Base-by-base conservation (phyloP, 768 basidiomycete species). In the Boletus sp. region DNA sequence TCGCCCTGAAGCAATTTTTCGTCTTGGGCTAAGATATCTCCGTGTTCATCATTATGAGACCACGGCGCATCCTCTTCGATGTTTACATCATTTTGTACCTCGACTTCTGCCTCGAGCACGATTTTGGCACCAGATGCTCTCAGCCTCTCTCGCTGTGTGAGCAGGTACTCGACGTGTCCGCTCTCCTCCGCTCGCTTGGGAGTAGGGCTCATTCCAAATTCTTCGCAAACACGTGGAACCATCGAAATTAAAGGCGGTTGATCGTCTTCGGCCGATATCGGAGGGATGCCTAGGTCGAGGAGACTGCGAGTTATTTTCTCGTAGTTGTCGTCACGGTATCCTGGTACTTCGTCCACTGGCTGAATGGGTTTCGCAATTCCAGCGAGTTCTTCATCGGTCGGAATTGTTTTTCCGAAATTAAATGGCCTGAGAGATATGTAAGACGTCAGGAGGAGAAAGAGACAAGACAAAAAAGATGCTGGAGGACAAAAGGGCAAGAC, bases 371-470 rank as follows among this genome's bases (percentile, higher is more conserved):
- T 56, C 5, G 55, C 60, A 9, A 73, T 50, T 39, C 54, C 50
- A 24, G 55, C 52, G n/a, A 71, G 66, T n/a, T 71, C 70, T 45
- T 72, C 71, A 18, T 72, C 57, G 5, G 73, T 71, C 20, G 73
- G 71, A 8, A 74, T 65, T 10, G 52, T 51, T 47, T 62, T 64
- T 20, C 76, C 71, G 11, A 75, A 74, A 17, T 77, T 82, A 63
- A 84, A 85, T 5, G 84, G 79, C 46, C 85, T 73, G 47, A 15
- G 15, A 56, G 14, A 57, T 40, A 55, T 36, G 51, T 46, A 36
- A 62, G 44, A 39, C n/a, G 17, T 58, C n/a, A 45, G 36, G 24
- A 51, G 8, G 10, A 41, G 5, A 30, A 12, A 44, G 35, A 28
- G n/a, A 56, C 35, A 35, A 40, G 11, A 24, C 18, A 35, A 48